phyloP scores from a whole-genome alignment of 2,329 filamentous ascomycete genomes.

The Epichloe coenophiala region DNA sequence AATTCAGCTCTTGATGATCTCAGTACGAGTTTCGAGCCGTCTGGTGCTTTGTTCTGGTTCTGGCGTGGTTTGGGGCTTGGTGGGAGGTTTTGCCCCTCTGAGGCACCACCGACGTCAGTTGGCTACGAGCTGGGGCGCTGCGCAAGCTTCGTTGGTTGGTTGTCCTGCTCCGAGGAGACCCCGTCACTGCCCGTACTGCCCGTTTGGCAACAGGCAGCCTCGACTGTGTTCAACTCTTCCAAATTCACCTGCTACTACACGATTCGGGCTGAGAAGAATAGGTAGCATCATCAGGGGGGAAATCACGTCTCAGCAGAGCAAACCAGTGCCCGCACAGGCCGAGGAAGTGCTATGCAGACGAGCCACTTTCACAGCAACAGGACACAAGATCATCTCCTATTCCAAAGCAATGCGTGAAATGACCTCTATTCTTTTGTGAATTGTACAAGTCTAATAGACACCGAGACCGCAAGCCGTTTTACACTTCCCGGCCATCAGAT shows the following conservation, averaged over 20 bases:
- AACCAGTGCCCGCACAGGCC: not conserved
- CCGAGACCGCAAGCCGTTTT: conserved; percentile 6
- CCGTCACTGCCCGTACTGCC: not conserved
- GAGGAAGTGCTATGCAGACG: not conserved
- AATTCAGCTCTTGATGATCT: not conserved
- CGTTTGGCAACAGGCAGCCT: not conserved
- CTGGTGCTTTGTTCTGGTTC: not conserved
- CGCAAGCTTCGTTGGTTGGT: not conserved
- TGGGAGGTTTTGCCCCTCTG: not conserved
- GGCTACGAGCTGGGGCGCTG: conserved; percentile 1
- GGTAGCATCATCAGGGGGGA: not conserved
- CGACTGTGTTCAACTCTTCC: not conserved
- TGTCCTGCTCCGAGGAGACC: conserved; percentile 8
- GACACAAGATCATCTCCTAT: not conserved
- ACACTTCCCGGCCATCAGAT: conserved; percentile 6
- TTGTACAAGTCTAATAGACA: conserved; percentile 21
- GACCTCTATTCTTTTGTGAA: conserved; percentile 17
- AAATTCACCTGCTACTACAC: not conserved
- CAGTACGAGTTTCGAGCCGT: not conserved
- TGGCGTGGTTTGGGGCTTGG: not conserved
- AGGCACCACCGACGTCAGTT: conserved; percentile 4
- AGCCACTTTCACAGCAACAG: not conserved
- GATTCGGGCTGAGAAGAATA: not conserved
- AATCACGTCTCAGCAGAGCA: not conserved
- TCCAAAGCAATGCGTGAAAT: not conserved